Evolutionary conservation across 2,329 filamentous ascomycete genomes (phyloP), one percentile per base, ranked within the genome.

Genomic region (Aspergillus caelatus): DNA sequence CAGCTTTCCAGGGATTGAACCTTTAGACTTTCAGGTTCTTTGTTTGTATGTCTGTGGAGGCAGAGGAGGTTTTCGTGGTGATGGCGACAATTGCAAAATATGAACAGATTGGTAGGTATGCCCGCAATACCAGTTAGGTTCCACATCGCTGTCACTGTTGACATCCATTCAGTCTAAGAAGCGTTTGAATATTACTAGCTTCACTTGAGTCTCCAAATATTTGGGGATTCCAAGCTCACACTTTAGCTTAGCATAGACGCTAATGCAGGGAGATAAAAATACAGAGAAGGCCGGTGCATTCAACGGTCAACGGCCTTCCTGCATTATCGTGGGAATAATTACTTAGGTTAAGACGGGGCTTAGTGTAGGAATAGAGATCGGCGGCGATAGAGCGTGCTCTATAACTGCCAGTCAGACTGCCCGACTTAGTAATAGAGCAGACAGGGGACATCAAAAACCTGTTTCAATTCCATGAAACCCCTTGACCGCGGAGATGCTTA

Each of bases 351-450:
- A 19, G n/a, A 10, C 8, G 7, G 16, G 8, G 2, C 39, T 14
- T 10, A 19, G 16, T 19, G 4, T 41, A 41, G n/a, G 39, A n/a
- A 19, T n/a, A n/a, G 39, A n/a, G 16, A 41, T n/a, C 39, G 8
- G 39, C 7, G 9, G 9, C 2, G 19, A 19, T 8, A 41, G 16
- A 41, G 3, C 3, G 16, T 19, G 16, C 39, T 41, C 0, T 8
- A 41, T 26, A 5, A 5, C 4, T 26, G 4, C 4, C 4, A 26
- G 26, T 26, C 26, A 5, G 1, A 5, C 26, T 26, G 26, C 4
- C 26, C 4, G 3, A 9, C 1, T 2, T 3, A 41, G 1, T 8
- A 41, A n/a, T 8, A 9, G 4, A 19, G 16, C 0, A 19, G 3
- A 9, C 16, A 19, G 36, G 34, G 32, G 34, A 36, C 34, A 12